Percentiles rank a stretch among this genome's conserved stretches.
These are phyloP conservation scores for Colletotrichum cordylinicola DNA, from an alignment of 2,329 filamentous ascomycete species.

Conservation along the genomic window DNA sequence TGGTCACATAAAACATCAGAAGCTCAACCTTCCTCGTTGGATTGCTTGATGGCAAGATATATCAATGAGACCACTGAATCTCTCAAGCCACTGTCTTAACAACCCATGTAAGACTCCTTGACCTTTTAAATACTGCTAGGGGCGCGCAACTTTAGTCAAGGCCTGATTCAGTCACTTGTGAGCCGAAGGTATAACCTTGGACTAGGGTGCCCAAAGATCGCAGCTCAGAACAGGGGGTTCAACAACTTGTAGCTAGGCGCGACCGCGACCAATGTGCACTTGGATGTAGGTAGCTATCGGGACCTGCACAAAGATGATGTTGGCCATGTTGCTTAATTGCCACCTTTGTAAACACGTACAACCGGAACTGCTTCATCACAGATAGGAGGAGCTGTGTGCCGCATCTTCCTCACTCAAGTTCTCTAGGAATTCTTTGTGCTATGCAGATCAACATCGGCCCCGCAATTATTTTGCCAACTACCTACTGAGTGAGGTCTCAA, in stretches of 20 bases:
- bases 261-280: not conserved
- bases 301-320: not conserved
- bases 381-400: not conserved
- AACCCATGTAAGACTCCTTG: not conserved
- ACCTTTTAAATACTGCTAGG: not conserved
- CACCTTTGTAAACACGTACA: rapidly evolving
- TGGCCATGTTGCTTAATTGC: not conserved
- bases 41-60: not conserved
- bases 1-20: not conserved
- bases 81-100: not conserved
- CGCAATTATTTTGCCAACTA: not conserved
- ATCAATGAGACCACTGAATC: not conserved
- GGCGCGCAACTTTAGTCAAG: not conserved
- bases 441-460: not conserved
- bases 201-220: rapidly evolving
- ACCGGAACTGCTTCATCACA: not conserved
- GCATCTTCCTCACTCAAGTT: not conserved
- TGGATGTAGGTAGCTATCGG: not conserved
- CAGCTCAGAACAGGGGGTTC: not conserved
- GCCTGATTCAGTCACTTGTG: not conserved
- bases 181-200: not conserved
- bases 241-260: not conserved
- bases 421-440: not conserved
- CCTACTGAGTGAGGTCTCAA: not conserved
- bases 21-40: not conserved